phyloP scores from a whole-genome alignment of 495 filamentous ascomycete genomes.

The Aspergillus steynii region DNA sequence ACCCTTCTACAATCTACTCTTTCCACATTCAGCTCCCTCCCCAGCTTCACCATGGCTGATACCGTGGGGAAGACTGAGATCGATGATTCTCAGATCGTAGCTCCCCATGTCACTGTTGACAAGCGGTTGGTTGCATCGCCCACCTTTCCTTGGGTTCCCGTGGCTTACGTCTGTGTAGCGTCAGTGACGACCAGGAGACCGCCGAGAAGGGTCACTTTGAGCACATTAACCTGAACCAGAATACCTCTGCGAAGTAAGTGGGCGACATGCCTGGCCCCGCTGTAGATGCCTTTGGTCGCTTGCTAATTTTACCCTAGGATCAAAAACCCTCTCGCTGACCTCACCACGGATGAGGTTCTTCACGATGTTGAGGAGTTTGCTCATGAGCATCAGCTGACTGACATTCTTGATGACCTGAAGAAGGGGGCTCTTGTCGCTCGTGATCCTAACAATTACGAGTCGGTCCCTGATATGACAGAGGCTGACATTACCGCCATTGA shows the following conservation, averaged over 20 bases:
- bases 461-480: constrained; percentile 57
- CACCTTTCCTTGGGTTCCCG: not conserved
- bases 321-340: constrained; percentile 61
- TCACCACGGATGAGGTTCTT: constrained; percentile 52
- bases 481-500: constrained; percentile 53
- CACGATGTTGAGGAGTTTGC: constrained; percentile 59
- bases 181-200: constrained; percentile 20
- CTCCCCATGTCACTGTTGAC: not conserved
- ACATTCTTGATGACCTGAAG: constrained; percentile 50
- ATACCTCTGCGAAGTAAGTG: constrained; percentile 50
- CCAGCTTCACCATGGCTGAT: constrained; percentile 1
- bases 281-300: not conserved
- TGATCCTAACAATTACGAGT: constrained; percentile 55
- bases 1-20: not conserved
- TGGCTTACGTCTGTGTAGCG: constrained; percentile 14
- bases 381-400: constrained; percentile 39
- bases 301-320: constrained; percentile 44
- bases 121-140: constrained; percentile 11
- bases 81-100: constrained; percentile 5
- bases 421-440: constrained; percentile 68
- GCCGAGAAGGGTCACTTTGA: constrained; percentile 37
- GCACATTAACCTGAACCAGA: constrained; percentile 51
- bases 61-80: constrained; percentile 2
- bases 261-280: not conserved
- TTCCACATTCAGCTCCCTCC: not conserved